A percentile compares a stretch with the other conserved stretches of the same genome.
Conservation (phyloP, 179 eudicot genomes). For the Beta macrorhiza region DNA sequence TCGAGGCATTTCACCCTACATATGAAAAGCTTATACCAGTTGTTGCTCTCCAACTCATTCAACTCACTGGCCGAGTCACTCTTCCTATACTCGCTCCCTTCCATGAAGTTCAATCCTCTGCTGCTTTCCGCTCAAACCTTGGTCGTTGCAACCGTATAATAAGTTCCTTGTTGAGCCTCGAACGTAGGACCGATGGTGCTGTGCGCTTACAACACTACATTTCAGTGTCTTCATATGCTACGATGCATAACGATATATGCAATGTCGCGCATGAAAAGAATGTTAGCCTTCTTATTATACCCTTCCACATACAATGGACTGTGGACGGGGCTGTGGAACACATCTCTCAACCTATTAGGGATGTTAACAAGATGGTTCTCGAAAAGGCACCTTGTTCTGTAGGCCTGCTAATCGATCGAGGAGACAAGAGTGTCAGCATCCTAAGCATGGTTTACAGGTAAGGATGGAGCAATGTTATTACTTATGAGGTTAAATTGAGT, state of each 20-base stretch:
- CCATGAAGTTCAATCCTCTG: constrained; percentile 30
- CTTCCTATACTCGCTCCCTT: constrained; percentile 34
- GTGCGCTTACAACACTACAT: constrained; percentile 33
- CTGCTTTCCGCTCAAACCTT: constrained; percentile 35
- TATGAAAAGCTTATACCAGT: constrained; percentile 10
- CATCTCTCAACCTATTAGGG: constrained; percentile 31
- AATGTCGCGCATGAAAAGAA: constrained; percentile 45
- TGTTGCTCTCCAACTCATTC: constrained; percentile 55
- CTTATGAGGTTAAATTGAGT: too few species aligned
- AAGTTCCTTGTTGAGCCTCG: constrained; percentile 36
- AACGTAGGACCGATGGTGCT: constrained; percentile 38
- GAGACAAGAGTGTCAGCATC: constrained; percentile 18
- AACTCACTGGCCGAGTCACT: constrained; percentile 55
- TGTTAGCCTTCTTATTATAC: constrained; percentile 39
- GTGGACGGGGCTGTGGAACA: constrained; percentile 39
- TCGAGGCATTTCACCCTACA: constrained; percentile 42
- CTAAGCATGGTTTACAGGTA: not conserved
- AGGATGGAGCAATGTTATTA: too few species aligned
- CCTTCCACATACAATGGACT: constrained; percentile 44
- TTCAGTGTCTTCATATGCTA: constrained; percentile 35
- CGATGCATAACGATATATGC: constrained; percentile 67
- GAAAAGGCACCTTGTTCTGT: constrained; percentile 63
- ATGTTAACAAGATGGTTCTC: constrained; percentile 47
- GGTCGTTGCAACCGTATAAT: constrained; percentile 40
- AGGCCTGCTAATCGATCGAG: constrained; percentile 51